Evolutionary conservation across 345 rosid species (phyloP), one percentile per base, ranked within the genome.

Genomic region (Eucalyptus viminalis): DNA sequence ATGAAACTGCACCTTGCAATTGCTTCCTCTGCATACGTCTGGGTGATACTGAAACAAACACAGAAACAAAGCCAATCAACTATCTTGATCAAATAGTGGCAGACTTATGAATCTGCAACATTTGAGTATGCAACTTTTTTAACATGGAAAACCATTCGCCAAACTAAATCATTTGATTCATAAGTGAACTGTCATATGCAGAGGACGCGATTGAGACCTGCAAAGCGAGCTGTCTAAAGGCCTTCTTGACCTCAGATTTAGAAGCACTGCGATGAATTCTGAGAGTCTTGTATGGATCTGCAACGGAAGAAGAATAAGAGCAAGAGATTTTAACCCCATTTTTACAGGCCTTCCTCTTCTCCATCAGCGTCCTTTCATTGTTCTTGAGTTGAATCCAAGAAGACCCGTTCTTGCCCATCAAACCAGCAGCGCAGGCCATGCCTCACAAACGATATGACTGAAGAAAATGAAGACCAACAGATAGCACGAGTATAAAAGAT

Each of bases 11-110:
- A 95, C 92, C 2, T 95, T 97, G 40, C 97, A 97, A 90, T 95
- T 95, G 92, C 88, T 94, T 93, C 96, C 99, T 93, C 96, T 95
- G 91, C 99, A 97, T 17, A 97, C 99, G 92, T 97, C 99, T 10
- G 99, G 99, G 95, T 98, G 99, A 93, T 96, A 96, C 99, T 96
- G 97, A 49, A 60, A 62, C 40, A 43, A 44, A 37, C 37, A 69
- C 87, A 53, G 40, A 34, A 53, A 31, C 87, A 86, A 16, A 86
- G 65, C 54, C 87, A 31, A 80, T 56, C 49, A 37, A 56, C n/a
- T 27, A 56, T 45, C 76, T 31, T 37, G 49, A 56, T 62, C 12
- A 29, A 45, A 62, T 60, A 62, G n/a, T 27, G 19, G 47, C 31
- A 29, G 31, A n/a, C 49, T 31, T n/a, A 16, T 29, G 17, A 29